phyloP scores from a whole-genome alignment of 108 stramenopile genomes.

The Mediolabrus comicus region DNA sequence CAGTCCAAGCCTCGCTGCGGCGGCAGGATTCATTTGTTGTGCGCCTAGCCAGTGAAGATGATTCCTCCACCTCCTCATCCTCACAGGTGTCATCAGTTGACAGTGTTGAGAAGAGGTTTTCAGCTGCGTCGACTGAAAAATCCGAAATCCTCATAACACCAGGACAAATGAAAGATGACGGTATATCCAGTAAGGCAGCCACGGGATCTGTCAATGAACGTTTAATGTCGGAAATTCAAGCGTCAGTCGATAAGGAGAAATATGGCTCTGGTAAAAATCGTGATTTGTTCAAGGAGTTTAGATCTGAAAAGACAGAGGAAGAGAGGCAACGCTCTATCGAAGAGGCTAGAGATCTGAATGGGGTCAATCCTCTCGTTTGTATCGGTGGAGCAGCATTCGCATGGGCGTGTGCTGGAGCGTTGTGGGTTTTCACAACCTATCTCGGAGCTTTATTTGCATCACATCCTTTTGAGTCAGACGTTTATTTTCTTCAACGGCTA shows the following conservation, averaged over 20 bases:
- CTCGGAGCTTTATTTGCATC: constrained; percentile 59
- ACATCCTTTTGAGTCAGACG: constrained; percentile 64
- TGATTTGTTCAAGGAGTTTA: constrained; percentile 51
- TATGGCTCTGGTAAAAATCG: constrained; percentile 35
- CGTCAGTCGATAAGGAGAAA: constrained; percentile 58
- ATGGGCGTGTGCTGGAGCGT: constrained; percentile 53
- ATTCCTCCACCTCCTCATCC: not conserved
- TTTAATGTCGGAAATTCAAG: constrained; percentile 69
- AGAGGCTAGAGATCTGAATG: constrained; percentile 78
- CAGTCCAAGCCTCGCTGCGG: not conserved
- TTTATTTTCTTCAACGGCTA: constrained; percentile 62
- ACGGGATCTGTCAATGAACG: constrained; percentile 81
- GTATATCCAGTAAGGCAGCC: constrained; percentile 29
- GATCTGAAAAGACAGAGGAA: constrained; percentile 60
- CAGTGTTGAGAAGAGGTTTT: constrained; percentile 8
- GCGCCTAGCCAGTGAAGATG: not conserved
- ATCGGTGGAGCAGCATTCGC: constrained; percentile 64
- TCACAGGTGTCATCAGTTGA: constrained; percentile 1
- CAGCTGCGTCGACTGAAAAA: constrained; percentile 11
- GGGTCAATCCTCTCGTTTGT: constrained; percentile 79
- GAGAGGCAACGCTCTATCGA: constrained; percentile 62
- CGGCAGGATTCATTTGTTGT: not conserved
- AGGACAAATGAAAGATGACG: not conserved
- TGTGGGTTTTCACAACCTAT: constrained; percentile 63
- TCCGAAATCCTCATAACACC: constrained; percentile 11